Evolutionary conservation across 495 filamentous ascomycete genomes (phyloP), one percentile per base, ranked within the genome.

Genomic region (Annulohypoxylon nitens): DNA sequence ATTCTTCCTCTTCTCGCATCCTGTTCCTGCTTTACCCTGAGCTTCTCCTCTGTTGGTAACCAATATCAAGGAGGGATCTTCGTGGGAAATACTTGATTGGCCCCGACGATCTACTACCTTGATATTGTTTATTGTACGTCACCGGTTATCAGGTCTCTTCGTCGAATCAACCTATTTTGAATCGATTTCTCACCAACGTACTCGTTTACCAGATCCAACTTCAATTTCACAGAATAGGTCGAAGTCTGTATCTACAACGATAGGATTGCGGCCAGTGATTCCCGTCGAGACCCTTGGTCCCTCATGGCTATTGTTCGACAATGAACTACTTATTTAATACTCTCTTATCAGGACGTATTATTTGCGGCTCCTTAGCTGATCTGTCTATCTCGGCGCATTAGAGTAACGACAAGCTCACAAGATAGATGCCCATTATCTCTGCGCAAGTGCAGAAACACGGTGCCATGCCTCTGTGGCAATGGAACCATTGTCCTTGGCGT

Each of bases 31-130:
- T 70, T 65, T 39, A 14, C 11, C 50, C 57, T 54, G 3, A 14
- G 60, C n/a, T n/a, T 69, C 50, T 53, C 37, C 11, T 14, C 60
- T 43, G 43, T 23, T 53, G 14, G 61, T 55, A 50, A 25, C 60
- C 61, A 39, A 66, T 61, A 48, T 62, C 39, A 70, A 59, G 57
- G 33, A 58, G 50, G 57, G 51, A 70, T 59, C 50, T 67, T 63
- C 61, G 62, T 51, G 45, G 71, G 53, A 41, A 18, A 12, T 45
- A 14, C 54, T 26, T 25, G 53, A 64, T 48, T 30, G 18, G 18
- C 33, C 16, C 61, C 25, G 36, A n/a, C 61, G 64, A 61, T 73
- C 51, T 47, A 34, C 64, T 48, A 61, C 39, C 53, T 61, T 48
- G 45, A 23, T 53, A 67, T 64, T 64, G 53, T 41, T 68, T 50